Evolutionary conservation across 306 rosid genomes (phyloP), one percentile per base, ranked within the genome.

Genomic region (Hippophae gyantsensis): DNA sequence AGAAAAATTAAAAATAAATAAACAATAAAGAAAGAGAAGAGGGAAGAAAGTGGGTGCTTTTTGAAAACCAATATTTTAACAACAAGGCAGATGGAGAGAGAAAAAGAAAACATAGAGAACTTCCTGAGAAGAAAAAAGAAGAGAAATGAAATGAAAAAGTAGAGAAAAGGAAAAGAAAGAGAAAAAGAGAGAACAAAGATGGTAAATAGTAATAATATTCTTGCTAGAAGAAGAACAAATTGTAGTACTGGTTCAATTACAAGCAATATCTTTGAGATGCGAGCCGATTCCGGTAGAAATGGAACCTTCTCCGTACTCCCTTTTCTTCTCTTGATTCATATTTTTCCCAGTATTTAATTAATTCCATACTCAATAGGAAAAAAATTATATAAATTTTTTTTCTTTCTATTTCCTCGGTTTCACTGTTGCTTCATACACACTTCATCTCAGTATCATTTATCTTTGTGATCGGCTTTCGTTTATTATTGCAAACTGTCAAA

Each of bases 301-400:
- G 93, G 80, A 82, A 73, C 79, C 85, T 84, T 75, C 87, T 85
- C 85, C 73, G 73, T 79, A 65, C 92, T 85, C 64, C 83, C 75
- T 78, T 75, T 83, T 63, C 79, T 79, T 12, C 92, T 81, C 63
- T 78, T 81, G 60, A 81, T 87, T 82, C 89, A 85, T 67, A 77
- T 84, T 71, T 86, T 90, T 44, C 95, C 76, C 65, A 58, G 72
- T 70, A 78, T 87, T 73, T 83, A 79, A 65, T 42, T 53, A n/a
- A 62, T 53, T 58, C 47, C 40, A 42, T 7, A 42, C 8, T 12
- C 65, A 48, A 8, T 7, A 48, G 14, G 23, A 18, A 55, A 55
- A 55, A 23, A 55, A 8, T 32, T 4, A 32, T 32, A 4, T 32
- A 4, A 32, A 1, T 60, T 51, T 52, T 10, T 64, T 54, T 23